A percentile compares a stretch with the other conserved stretches of the same genome.
phyloP scores from a whole-genome alignment of 2,329 filamentous ascomycete species.

The Cladophialophora chaetospira region DNA sequence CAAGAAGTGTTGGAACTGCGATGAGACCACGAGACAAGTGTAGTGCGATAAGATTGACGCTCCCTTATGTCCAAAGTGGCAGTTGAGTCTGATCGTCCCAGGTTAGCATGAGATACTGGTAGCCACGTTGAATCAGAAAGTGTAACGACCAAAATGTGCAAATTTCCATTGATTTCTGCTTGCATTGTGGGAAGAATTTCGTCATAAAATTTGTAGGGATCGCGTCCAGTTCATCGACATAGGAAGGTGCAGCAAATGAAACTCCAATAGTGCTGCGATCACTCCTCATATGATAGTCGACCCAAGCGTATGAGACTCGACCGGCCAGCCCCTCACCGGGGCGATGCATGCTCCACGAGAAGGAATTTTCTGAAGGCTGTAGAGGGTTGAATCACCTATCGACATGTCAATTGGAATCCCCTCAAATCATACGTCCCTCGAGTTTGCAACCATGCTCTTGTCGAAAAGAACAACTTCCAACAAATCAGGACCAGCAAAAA shows the following conservation, averaged over 20 bases:
- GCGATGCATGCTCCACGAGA: background rate
- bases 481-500: no score
- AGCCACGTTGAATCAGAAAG: conserved; percentile 16
- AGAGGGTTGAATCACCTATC: conserved; percentile 7
- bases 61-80: background rate
- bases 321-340: conserved; percentile 8
- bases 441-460: no score
- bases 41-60: conserved; percentile 12
- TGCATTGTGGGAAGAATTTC: conserved; percentile 11
- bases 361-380: conserved; percentile 9
- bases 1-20: conserved; percentile 5
- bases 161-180: conserved; percentile 5
- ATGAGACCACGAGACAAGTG: conserved; percentile 17
- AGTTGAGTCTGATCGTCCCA: conserved; percentile 16
- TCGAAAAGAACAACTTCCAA: no score
- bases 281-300: conserved; percentile 12
- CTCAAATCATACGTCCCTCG: no score
- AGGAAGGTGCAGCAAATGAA: conserved; percentile 4
- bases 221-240: background rate
- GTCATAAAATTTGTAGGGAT: background rate
- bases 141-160: background rate
- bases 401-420: conserved; percentile 5
- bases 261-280: background rate
- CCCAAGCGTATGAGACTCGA: conserved; percentile 13
- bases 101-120: conserved; percentile 17